Evolutionary conservation across 345 rosid genomes (phyloP).

Genomic region (Moricandia moricandioides): DNA sequence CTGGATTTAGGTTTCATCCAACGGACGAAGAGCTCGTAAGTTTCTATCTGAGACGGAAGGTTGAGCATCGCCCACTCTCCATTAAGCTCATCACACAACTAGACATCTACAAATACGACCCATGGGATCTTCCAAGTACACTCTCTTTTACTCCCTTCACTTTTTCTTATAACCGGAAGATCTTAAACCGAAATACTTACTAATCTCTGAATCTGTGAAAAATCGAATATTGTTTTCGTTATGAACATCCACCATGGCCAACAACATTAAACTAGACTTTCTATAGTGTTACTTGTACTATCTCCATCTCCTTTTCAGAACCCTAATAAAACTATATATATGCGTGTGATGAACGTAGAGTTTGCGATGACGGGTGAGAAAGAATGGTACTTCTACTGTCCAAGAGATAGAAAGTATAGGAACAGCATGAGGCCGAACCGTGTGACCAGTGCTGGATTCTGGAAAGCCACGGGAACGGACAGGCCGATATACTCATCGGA

Average conservation of each 20-base stretch:
- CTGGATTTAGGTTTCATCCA: conserved; percentile 87
- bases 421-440: conserved; percentile 80
- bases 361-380: conserved; percentile 64
- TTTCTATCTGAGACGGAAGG: conserved; percentile 71
- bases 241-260: not conserved
- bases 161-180: not conserved
- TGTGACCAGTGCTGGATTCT: conserved; percentile 77
- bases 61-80: conserved; percentile 59
- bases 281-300: not conserved
- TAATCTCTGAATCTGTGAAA: not conserved
- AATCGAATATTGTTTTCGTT: not conserved
- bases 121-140: conserved; percentile 89
- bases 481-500: conserved; percentile 70
- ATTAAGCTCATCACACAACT: conserved; percentile 76
- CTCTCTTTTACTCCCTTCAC: not conserved
- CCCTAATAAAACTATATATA: not conserved
- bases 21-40: conserved; percentile 87
- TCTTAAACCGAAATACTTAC: not conserved
- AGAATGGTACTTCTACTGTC: conserved; percentile 89
- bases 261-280: not conserved
- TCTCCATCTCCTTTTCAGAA: not conserved
- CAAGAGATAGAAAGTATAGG: conserved; percentile 75
- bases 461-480: conserved; percentile 94
- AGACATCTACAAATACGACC: conserved; percentile 80
- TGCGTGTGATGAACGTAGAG: conserved; percentile 35